Evolutionary conservation across 306 rosid species (phyloP), one percentile per base, ranked within the genome.

Genomic region (Ammopiptanthus mongolicus): DNA sequence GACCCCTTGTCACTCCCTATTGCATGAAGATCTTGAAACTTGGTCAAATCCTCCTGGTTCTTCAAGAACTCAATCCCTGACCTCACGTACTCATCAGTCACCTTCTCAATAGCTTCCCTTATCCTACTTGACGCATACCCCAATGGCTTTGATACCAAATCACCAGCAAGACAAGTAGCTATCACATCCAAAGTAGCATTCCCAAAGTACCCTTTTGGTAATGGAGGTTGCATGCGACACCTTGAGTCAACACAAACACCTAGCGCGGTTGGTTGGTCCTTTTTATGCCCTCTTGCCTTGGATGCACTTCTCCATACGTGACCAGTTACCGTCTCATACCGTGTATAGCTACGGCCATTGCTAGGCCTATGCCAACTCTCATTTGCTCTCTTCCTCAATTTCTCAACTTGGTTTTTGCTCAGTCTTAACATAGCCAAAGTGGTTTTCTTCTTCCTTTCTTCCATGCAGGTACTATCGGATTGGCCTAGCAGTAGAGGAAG

Each of bases 301-400:
- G 88, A 57, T 0, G 91, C 88, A 48, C 82, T 82, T 52, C 83
- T 84, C 97, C 96, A 92, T 0, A 88, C 37, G 42, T 92, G 87
- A 0, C 89, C 90, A 0, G 89, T 62, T 6, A 92, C 2, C 0
- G 81, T 57, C 76, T 92, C 96, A 1, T 76, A 89, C 33, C 89
- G 76, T 0, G 79, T 85, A n/a, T 78, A 91, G 18, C 73, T 46
- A 0, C 83, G 84, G 1, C n/a, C 62, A 0, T 46, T 74, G 0
- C 25, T 28, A 11, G 53, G 71, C 2, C 23, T 62, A 3, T 21
- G 6, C 13, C 10, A 25, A 6, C 64, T 65, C 6, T 83, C 79
- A 21, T 91, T 88, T 0, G 91, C 91, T 31, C 6, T 46, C 18
- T 60, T 69, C 63, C 58, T 90, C n/a, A 92, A 33, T 0, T 57